Percentiles rank a stretch among this genome's conserved stretches.
Evolutionary conservation across 2,329 filamentous ascomycete species (phyloP).

Genomic region (Verticillium nubilum): DNA sequence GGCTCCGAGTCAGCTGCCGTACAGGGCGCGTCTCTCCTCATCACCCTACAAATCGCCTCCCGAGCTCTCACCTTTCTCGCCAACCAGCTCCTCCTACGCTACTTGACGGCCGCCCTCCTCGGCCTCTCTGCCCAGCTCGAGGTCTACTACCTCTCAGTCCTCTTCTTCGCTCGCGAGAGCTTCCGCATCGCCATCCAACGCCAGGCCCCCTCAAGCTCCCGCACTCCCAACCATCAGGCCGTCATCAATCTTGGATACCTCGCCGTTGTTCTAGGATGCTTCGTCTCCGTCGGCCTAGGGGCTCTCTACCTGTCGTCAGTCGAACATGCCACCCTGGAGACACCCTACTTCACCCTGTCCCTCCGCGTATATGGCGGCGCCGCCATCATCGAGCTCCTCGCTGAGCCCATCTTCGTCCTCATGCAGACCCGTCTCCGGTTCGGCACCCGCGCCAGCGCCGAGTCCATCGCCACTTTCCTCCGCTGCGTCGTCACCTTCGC

Average conservation of each 20-base stretch:
- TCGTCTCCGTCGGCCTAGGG: constrained; percentile 60
- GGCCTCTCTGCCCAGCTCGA: constrained; percentile 88
- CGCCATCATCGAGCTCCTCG: constrained; percentile 67
- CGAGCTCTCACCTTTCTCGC: constrained; percentile 83
- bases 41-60: constrained; percentile 82
- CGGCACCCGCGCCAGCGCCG: constrained; percentile 72
- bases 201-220: constrained; percentile 34
- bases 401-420: constrained; percentile 85
- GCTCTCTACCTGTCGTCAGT: constrained; percentile 59
- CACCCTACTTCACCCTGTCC: constrained; percentile 56
- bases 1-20: constrained; percentile 31
- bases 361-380: constrained; percentile 52
- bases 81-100: constrained; percentile 86
- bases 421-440: constrained; percentile 79
- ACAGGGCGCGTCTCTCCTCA: constrained; percentile 76
- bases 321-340: constrained; percentile 40
- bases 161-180: constrained; percentile 91
- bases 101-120: constrained; percentile 77
- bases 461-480: constrained; percentile 73
- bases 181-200: constrained; percentile 87
- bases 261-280: constrained; percentile 61
- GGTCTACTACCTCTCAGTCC: constrained; percentile 84
- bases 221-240: constrained; percentile 54
- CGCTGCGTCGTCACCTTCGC: constrained; percentile 73
- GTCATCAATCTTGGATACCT: constrained; percentile 87